A percentile compares a stretch with the other conserved stretches of the same genome.
Evolutionary conservation across 352 stramenopile species (phyloP).

Genomic region (Phytophthora foliorum): DNA sequence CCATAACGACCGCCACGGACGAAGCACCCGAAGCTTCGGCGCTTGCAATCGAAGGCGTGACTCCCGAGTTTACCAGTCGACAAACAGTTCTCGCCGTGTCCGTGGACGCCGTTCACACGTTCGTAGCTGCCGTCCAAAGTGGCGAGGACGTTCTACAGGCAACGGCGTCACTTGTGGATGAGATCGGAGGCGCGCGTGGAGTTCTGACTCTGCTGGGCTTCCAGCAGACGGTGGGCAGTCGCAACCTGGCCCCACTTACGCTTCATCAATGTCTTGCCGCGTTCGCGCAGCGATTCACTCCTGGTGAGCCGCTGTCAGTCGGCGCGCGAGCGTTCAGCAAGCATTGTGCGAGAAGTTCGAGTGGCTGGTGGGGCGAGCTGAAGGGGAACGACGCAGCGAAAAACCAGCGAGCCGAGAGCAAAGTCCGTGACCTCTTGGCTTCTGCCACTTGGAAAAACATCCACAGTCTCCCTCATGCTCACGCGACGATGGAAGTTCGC

Average conservation of each 20-base stretch:
- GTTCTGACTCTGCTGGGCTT: slow-evolving; percentile 76
- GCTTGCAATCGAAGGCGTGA: slow-evolving; percentile 49
- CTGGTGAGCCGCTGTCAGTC: slow-evolving; percentile 65
- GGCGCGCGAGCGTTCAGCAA: slow-evolving; percentile 83
- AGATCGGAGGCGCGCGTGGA: slow-evolving; percentile 63
- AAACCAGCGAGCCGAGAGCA: slow-evolving; percentile 63
- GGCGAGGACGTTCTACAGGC: background rate
- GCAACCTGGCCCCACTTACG: slow-evolving; percentile 60
- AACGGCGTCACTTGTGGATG: slow-evolving; percentile 40
- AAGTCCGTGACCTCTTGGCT: slow-evolving; percentile 65
- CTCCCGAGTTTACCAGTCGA: slow-evolving; percentile 37
- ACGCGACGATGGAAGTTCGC: slow-evolving; percentile 80
- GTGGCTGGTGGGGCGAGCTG: slow-evolving; percentile 71
- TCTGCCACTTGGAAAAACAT: slow-evolving; percentile 83
- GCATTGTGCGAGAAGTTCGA: slow-evolving; percentile 74
- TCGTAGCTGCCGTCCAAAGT: slow-evolving; percentile 20
- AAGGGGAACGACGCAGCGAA: slow-evolving; percentile 77
- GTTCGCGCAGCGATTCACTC: slow-evolving; percentile 57
- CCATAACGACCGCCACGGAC: slow-evolving; percentile 13
- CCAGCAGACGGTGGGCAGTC: slow-evolving; percentile 68
- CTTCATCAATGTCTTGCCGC: slow-evolving; percentile 60
- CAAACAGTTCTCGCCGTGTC: slow-evolving; percentile 43
- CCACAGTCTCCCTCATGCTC: slow-evolving; percentile 73
- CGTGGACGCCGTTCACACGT: slow-evolving; percentile 24
- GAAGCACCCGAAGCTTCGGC: slow-evolving; percentile 36